Percentiles rank a stretch among this genome's conserved stretches.
These are phyloP conservation scores for Chlamydomonas incerta DNA, from an alignment of 139 green algal genomes.

Conservation along the genomic window DNA sequence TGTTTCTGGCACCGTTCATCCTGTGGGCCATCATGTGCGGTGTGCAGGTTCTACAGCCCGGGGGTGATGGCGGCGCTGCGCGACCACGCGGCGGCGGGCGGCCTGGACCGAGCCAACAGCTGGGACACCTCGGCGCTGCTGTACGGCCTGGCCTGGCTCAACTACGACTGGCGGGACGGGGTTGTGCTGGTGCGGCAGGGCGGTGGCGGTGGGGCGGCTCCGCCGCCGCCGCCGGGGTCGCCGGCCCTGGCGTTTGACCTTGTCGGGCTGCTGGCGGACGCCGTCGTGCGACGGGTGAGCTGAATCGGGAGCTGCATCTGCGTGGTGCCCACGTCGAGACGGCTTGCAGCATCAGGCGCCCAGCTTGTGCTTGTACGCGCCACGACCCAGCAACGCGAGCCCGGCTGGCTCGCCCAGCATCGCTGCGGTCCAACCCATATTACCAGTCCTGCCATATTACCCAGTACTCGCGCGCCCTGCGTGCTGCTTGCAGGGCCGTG, in stretches of 20 bases:
- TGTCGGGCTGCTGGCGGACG: constrained; percentile 1
- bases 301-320: no score
- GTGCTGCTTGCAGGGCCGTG: not conserved
- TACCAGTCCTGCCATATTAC: no score
- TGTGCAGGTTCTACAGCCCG: constrained; percentile 36
- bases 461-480: no score
- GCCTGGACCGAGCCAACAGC: constrained; percentile 3
- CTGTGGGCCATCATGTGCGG: no score
- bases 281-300: not conserved
- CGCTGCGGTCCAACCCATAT: no score
- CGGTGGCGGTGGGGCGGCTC: not conserved
- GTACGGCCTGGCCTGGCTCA: constrained; percentile 10
- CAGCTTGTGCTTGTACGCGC: no score
- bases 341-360: no score
- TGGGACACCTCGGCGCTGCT: constrained; percentile 21
- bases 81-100: constrained; percentile 7
- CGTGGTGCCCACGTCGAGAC: no score
- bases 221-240: not conserved
- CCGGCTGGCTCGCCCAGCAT: no score
- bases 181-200: not conserved
- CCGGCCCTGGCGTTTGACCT: constrained; percentile 16
- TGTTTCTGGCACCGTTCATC: no score
- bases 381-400: no score
- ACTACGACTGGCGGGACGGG: not conserved
- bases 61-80: constrained; percentile 8